These are phyloP conservation scores for Fragilariopsis cylindrus DNA, from an alignment of 108 stramenopile species.

Conservation along the genomic window DNA sequence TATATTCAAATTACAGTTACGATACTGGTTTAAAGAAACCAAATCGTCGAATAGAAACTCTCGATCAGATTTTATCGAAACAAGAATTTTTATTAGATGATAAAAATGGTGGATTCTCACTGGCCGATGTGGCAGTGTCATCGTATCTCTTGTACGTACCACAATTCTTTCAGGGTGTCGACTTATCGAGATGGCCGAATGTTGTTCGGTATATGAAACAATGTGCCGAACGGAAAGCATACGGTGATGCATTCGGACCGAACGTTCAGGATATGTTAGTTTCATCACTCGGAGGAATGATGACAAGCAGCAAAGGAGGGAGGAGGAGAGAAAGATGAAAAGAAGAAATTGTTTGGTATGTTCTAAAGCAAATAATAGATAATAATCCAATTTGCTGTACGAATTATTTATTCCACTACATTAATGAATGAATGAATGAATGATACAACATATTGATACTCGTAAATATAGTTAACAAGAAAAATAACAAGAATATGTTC, in stretches of 20 bases:
- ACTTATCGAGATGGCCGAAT: conserved; percentile 70
- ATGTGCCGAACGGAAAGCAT: conserved; percentile 64
- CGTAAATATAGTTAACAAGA: no score
- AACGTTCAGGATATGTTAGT: conserved; percentile 56
- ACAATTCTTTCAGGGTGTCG: conserved; percentile 80
- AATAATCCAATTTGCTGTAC: background rate
- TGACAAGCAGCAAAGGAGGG: conserved; percentile 12
- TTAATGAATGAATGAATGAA: no score
- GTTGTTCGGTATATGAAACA: conserved; percentile 78
- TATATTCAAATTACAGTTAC: conserved; percentile 31
- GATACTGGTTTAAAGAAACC: conserved; percentile 75
- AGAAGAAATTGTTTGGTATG: conserved; percentile 76
- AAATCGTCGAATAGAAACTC: conserved; percentile 60
- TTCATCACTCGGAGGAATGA: conserved; percentile 46
- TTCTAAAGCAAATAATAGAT: conserved; percentile 43
- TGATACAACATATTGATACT: no score
- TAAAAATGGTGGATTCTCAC: conserved; percentile 51
- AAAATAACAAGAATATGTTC: no score
- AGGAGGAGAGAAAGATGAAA: background rate
- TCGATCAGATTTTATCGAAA: conserved; percentile 59
- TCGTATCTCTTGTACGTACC: conserved; percentile 85
- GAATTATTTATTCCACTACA: no score
- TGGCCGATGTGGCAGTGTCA: conserved; percentile 86
- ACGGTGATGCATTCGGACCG: conserved; percentile 78
- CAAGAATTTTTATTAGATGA: conserved; percentile 57